Base-by-base conservation (phyloP, 768 basidiomycete genomes). In the Boletus tomentosulus region DNA sequence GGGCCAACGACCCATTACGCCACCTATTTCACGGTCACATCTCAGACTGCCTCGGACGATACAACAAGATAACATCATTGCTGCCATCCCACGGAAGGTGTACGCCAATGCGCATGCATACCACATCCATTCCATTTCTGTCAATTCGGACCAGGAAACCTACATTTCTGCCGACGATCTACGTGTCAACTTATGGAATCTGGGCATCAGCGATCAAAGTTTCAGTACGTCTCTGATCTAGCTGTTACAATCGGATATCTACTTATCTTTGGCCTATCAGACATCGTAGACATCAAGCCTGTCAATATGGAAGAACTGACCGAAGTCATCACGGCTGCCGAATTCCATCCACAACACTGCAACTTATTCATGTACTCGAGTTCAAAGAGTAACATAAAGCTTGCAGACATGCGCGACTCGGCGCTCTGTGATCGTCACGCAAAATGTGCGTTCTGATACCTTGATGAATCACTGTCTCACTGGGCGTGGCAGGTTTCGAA, bases 221-320 rank as follows among this genome's bases (percentile, higher is more conserved):
- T 99, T 99, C 73, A 99, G 97, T 98, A 61, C 71, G 94, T 81
- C 38, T 50, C 48, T 34, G 45, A 58, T 54, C 43, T 15, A 6
- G 11, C 33, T n/a, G 15, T 37, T 35, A 30, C 38, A 35, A 43
- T 58, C 48, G 38, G 30, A 33, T 38, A 53, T 48, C 49, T 37
- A 44, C 46, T 46, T 44, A 57, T 28, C 50, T 33, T 30, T 28
- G 28, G 24, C 28, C 19, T 48, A 12, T 63, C 41, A 99, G 97
- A 99, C 74, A 98, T 99, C 66, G 95, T 99, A 58, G 97, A 99
- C 72, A 98, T 99, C 83, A 99, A 99, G 70, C 97, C 97, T 2
- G 85, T 92, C 65, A 99, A 99, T 73, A 99, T 99, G 97, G 97
- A 99, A 69, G 97, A 99, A 71, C 79, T 99, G 51, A 98, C 97